Percentiles rank a stretch among this genome's conserved stretches.
Conservation (phyloP, 208 protist species). For the Trypanosoma mega region DNA sequence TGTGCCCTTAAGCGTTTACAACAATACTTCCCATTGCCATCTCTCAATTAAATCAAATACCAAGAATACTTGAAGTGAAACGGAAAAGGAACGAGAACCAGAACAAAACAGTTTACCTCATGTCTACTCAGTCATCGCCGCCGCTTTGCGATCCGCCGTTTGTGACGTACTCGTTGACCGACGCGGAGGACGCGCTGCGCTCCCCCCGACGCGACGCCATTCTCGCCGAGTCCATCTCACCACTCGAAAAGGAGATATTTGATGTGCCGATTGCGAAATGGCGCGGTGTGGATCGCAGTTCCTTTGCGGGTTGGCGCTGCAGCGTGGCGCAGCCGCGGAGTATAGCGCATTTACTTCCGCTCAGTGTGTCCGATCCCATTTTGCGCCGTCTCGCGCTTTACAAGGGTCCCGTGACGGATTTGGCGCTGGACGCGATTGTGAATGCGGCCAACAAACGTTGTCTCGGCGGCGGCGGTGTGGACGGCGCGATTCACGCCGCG, state of each 20-base stretch:
- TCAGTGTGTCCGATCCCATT: constrained; percentile 25
- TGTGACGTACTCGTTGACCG: constrained; percentile 26
- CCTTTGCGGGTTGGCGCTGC: constrained; percentile 20
- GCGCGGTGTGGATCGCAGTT: constrained; percentile 20
- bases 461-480: constrained; percentile 76
- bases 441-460: constrained; percentile 77
- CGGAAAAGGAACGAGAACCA: too few species aligned
- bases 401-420: constrained; percentile 42
- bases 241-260: constrained; percentile 29
- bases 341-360: constrained; percentile 12
- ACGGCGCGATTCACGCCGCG: constrained; percentile 73
- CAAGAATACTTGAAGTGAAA: too few species aligned
- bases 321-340: constrained; percentile 13
- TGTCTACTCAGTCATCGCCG: too few species aligned
- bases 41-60: too few species aligned
- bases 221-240: constrained; percentile 25
- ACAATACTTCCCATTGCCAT: too few species aligned
- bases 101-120: too few species aligned
- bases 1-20: too few species aligned
- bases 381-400: constrained; percentile 35
- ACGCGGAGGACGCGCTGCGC: neutral
- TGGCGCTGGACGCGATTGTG: constrained; percentile 75
- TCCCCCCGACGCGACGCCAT: constrained; percentile 20
- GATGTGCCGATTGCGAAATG: constrained; percentile 37
- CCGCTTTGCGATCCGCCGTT: too few species aligned